Percentiles rank a stretch among this genome's conserved stretches.
Evolutionary conservation across 768 basidiomycete genomes (phyloP).

Genomic region (Artomyces pyxidatus): DNA sequence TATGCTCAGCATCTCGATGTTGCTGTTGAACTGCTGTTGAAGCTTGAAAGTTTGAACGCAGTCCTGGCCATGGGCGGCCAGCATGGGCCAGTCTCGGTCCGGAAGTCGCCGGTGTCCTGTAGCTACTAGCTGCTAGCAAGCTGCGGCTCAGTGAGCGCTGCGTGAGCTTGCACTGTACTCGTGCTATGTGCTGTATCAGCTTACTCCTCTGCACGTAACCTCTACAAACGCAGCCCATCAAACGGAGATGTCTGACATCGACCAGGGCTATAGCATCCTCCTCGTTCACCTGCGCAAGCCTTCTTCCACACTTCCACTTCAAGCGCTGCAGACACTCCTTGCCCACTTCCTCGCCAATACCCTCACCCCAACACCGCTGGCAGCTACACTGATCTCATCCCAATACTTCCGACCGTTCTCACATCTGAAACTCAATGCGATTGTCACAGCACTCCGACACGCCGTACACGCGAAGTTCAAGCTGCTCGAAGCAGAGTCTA

Average conservation of each 20-base stretch:
- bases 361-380: constrained; percentile 46
- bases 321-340: constrained; percentile 46
- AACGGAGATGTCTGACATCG: constrained; percentile 9
- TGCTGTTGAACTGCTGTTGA: no score
- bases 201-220: no score
- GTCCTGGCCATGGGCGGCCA: no score
- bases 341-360: constrained; percentile 49
- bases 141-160: no score
- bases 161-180: no score
- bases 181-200: no score
- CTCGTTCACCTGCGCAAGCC: constrained; percentile 45
- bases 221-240: no score
- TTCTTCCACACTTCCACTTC: constrained; percentile 34
- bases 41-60: no score
- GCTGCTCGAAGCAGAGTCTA: constrained; percentile 26
- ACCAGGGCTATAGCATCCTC: constrained; percentile 34
- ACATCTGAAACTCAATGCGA: constrained; percentile 38
- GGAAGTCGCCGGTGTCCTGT: no score
- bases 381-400: constrained; percentile 48
- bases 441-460: constrained; percentile 52
- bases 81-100: no score
- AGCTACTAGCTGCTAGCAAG: no score
- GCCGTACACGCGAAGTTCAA: constrained; percentile 47
- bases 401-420: constrained; percentile 45
- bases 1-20: no score